Base-by-base conservation (phyloP, 345 rosid genomes). In the Aquilaria yunnanensis region DNA sequence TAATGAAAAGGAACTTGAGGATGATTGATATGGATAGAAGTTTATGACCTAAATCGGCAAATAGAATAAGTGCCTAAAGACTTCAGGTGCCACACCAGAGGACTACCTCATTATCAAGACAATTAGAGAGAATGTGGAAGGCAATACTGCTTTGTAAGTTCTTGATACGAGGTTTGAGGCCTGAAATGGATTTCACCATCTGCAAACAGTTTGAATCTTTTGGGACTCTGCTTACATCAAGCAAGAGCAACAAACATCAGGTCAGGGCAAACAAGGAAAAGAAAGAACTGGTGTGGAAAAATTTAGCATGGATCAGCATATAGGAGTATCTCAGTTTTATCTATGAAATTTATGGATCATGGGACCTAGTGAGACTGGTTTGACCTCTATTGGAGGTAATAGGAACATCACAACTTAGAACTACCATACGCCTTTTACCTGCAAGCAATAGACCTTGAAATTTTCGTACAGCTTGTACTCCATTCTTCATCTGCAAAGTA, bases 401-500 rank as follows among this genome's bases (percentile, higher is more conserved):
- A 37, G 5, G 1, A 37, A 62, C 7, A 58, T 53, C 8, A 64
- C 61, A 46, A 16, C 46, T 63, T 61, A 66, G 50, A 11, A 70
- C 31, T 29, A 49, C 56, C 37, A 53, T 12, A 54, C 32, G 34
- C 54, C 29, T 49, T 14, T 50, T 67, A 90, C 99, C 97, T 88
- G 71, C 68, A 63, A 72, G 95, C 84, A 70, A 90, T 70, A 61
- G 86, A 76, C 73, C 66, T 83, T 45, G 89, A 92, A 60, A 86
- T 74, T 59, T 75, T 73, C 60, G 71, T 75, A 76, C 84, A 85
- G 69, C 91, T 81, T 68, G 61, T 72, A 56, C 16, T 73, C 99
- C 99, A 94, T 72, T 90, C 92, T 63, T 73, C 77, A n/a, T 86
- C 89, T 57, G 82, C 80, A 46, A 90, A 86, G 66, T 76, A 85